These are phyloP conservation scores for Fraxinus dipetala DNA, from an alignment of 305 asterid genomes.

Conservation along the genomic window DNA sequence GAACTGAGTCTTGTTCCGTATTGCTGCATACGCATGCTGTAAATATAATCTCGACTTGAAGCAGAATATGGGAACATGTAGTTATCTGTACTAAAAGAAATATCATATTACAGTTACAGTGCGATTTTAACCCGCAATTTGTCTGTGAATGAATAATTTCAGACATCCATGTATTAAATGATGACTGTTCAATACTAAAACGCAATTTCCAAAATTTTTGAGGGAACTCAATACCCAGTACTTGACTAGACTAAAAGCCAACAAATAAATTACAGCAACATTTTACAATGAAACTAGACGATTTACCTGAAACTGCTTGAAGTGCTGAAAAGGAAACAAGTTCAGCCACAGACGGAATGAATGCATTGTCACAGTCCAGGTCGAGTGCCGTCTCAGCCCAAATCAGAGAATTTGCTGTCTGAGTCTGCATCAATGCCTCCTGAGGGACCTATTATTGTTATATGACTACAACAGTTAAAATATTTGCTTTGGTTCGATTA, in stretches of 20 bases:
- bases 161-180: not conserved
- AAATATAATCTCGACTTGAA: not conserved
- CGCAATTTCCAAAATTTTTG: not conserved
- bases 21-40: not conserved
- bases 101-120: not conserved
- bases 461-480: not conserved
- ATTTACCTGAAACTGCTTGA: slow-evolving; percentile 67
- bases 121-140: not conserved
- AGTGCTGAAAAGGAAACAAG: slow-evolving; percentile 70
- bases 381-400: slow-evolving; percentile 61
- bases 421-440: slow-evolving; percentile 65
- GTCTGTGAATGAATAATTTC: not conserved
- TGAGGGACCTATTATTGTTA: slow-evolving; percentile 49
- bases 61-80: not conserved
- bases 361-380: slow-evolving; percentile 39
- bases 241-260: not conserved
- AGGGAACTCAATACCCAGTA: not conserved
- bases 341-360: slow-evolving; percentile 58
- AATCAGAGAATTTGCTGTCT: slow-evolving; percentile 48
- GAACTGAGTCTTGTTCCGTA: not conserved
- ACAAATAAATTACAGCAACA: not conserved
- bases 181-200: not conserved
- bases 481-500: not conserved
- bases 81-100: not conserved
- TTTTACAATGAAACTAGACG: not conserved